Evolutionary conservation across 1,139 yeast genomes (phyloP).

Genomic region (Yamadazyma siamensis): DNA sequence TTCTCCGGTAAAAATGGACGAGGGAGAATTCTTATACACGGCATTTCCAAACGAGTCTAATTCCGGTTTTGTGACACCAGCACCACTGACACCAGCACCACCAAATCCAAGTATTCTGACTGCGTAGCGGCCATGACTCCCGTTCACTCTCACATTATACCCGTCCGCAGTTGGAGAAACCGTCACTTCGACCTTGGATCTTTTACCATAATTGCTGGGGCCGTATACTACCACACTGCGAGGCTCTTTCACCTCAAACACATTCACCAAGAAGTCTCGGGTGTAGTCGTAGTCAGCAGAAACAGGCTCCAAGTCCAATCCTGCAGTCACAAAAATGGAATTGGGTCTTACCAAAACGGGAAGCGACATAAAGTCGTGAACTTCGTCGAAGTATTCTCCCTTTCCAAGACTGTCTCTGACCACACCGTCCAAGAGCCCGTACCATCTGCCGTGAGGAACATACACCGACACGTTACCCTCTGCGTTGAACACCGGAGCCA

Average conservation of each 20-base stretch:
- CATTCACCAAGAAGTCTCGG: constrained; percentile 16
- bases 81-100: no score
- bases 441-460: constrained; percentile 29
- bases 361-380: constrained; percentile 24
- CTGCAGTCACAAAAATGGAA: constrained; percentile 18
- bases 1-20: no score
- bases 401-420: constrained; percentile 16
- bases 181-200: no score
- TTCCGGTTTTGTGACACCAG: no score
- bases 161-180: constrained; percentile 6
- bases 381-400: constrained; percentile 24
- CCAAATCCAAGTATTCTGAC: constrained; percentile 13
- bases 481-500: constrained; percentile 29
- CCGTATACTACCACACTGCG: no score
- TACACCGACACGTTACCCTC: constrained; percentile 26
- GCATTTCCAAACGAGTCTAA: no score
- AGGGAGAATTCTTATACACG: no score
- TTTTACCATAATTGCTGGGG: no score
- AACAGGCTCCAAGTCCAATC: constrained; percentile 6
- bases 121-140: constrained; percentile 3
- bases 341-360: constrained; percentile 26
- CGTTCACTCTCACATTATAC: constrained; percentile 7
- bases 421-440: constrained; percentile 28
- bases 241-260: no score
- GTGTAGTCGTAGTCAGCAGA: constrained; percentile 18